phyloP scores from a whole-genome alignment of 2,329 filamentous ascomycete genomes.

The Colletotrichum magnum region DNA sequence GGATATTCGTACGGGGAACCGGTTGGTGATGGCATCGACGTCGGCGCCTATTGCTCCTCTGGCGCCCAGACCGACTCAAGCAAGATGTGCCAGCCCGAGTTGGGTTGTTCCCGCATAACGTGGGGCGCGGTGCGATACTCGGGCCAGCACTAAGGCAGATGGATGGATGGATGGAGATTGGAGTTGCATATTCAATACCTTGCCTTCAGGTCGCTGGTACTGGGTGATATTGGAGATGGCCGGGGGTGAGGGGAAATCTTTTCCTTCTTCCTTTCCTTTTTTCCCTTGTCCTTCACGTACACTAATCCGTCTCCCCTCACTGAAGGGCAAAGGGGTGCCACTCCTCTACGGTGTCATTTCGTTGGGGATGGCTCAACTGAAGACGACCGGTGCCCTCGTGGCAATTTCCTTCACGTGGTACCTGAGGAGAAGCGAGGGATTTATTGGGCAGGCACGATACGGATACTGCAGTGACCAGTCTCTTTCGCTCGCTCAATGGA shows the following conservation, averaged over 20 bases:
- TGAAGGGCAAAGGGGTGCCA: neutral
- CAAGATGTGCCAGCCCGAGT: conserved; percentile 20
- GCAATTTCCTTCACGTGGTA: neutral
- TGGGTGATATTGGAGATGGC: conserved; percentile 16
- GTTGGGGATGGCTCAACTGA: conserved; percentile 22
- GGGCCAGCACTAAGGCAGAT: conserved; percentile 22
- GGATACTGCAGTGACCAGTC: no score
- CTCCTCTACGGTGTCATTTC: conserved; percentile 6
- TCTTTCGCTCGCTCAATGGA: no score
- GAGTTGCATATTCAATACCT: conserved; percentile 24
- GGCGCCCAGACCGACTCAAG: neutral
- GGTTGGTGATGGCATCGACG: conserved; percentile 4
- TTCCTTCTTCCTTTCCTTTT: conserved; percentile 1
- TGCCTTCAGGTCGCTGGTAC: conserved; percentile 34
- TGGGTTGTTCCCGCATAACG: conserved; percentile 35
- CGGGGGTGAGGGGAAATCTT: neutral
- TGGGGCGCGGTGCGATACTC: conserved; percentile 23
- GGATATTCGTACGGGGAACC: no score
- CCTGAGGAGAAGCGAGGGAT: neutral
- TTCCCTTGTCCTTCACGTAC: neutral
- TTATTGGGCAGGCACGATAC: no score
- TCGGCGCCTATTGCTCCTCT: conserved; percentile 3
- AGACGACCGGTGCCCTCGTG: conserved; percentile 1
- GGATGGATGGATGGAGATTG: conserved; percentile 31
- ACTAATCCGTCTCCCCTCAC: neutral